Conservation (phyloP, 805 yeast genomes). For the Debaryomyces hansenii region DNA sequence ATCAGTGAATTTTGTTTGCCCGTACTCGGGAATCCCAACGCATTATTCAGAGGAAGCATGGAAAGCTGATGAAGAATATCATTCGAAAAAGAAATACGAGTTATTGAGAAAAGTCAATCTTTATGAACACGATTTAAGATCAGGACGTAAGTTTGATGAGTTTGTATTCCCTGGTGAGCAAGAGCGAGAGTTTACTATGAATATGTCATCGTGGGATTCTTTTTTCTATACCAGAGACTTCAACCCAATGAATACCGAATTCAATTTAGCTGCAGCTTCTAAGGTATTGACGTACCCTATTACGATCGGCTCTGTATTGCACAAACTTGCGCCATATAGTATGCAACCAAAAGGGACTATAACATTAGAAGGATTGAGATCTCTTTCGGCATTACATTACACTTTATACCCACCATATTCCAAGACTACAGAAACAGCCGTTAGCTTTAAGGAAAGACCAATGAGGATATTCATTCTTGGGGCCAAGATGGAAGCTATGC, state of each 20-base stretch:
- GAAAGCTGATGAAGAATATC: conserved; percentile 77
- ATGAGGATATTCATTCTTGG: conserved; percentile 87
- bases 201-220: conserved; percentile 87
- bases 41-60: conserved; percentile 90
- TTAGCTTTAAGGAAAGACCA: conserved; percentile 78
- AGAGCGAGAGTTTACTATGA: conserved; percentile 71
- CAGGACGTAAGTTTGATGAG: conserved; percentile 93
- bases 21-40: conserved; percentile 93
- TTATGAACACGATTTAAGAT: conserved; percentile 91
- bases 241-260: conserved; percentile 95
- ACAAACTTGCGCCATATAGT: conserved; percentile 82
- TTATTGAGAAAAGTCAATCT: conserved; percentile 82
- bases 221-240: conserved; percentile 90
- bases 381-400: conserved; percentile 88
- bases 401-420: conserved; percentile 70
- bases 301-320: conserved; percentile 81
- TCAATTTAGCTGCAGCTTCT: conserved; percentile 91
- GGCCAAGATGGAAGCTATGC: conserved; percentile 88
- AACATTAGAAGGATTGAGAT: conserved; percentile 89
- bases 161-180: conserved; percentile 87
- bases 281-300: conserved; percentile 92
- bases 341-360: conserved; percentile 83
- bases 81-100: conserved; percentile 63
- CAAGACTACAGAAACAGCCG: conserved; percentile 47
- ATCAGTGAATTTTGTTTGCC: conserved; percentile 84